Base-by-base conservation (phyloP, 1,139 yeast genomes). In the Pichia sp. region DNA sequence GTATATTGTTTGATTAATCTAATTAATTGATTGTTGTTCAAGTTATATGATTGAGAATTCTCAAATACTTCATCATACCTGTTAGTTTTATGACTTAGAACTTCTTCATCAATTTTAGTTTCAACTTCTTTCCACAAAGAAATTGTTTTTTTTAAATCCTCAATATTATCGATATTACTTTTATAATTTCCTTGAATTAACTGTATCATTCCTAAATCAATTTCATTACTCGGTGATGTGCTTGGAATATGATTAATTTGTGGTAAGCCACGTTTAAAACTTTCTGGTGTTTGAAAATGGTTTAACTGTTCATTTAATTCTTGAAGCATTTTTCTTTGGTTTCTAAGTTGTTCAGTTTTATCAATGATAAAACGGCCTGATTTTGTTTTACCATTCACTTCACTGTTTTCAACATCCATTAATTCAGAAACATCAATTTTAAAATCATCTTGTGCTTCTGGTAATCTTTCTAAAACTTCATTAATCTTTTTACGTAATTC, bases 381-480 rank as follows among this genome's bases (percentile, higher is more conserved):
- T 29, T 28, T 44, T 8, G 16, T 28, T 18, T 29, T 14, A 27
- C 19, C n/a, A 22, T 13, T 5, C 6, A 22, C 4, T 33, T 22
- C 18, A 19, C 28, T 10, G 25, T 38, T 4, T 18, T 46, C 34
- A 41, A 33, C 8, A 42, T 50, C 19, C 44, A 31, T 13, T 22
- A 41, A 14, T n/a, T 58, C 62, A 3, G 68, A 73, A 3, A 72
- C 71, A 2, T 70, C 63, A n/a, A 78, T 66, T 53, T 83, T 86
- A 60, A 77, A 81, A 54, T 81, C 84, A 58, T 83, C 81, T 56
- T 73, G 71, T 0, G 88, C 86, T 46, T 70, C 68, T 0, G 88
- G 86, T 13, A 83, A 65, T 1, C 61, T 56, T 5, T 69, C 66
- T 45, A 82, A 71, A 19, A 48, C 11, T 9, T 71, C 69, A 8